Evolutionary conservation across 2,329 filamentous ascomycete genomes (phyloP), one percentile per base, ranked within the genome.

Genomic region (Phyllosticta paracitricarpa): DNA sequence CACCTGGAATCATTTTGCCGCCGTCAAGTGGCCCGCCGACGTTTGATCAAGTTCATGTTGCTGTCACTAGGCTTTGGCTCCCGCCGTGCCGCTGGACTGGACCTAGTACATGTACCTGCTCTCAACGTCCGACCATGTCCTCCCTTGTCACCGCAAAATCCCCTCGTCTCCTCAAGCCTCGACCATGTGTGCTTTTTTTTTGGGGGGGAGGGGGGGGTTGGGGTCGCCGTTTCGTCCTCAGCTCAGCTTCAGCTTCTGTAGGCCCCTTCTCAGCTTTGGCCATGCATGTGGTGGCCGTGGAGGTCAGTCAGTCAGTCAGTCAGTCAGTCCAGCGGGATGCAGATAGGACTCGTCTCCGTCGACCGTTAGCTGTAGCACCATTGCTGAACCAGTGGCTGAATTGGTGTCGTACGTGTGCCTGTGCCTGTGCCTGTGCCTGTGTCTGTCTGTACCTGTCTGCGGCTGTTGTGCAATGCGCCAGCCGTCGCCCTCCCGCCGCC

Each of bases 401-500:
- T 30, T 30, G 28, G 6, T 30, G 28, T 30, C 28, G 28, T 30
- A 30, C 28, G 9, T 30, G 28, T 30, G 28, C 5, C 28, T 30
- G 28, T 30, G 28, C 5, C 28, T 30, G 28, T 28, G 26, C 26
- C 26, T 28, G 26, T 28, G 26, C 26, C 26, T 28, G 26, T 5
- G 35, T 9, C 33, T 35, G 33, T n/a, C 14, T 48, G 40, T n/a
- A 14, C 33, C 33, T n/a, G 40, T 48, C 40, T 48, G 28, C 28
- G 28, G 28, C 28, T 30, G 40, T 17, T 48, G 40, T 48, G 40
- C 40, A 4, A 14, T 14, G 14, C 3, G 58, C 58, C 58, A 59
- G 55, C 51, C 55, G 53, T 60, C 58, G 53, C 58, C 58, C 51
- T 60, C 22, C 35, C 40, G 40, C 51, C 53, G 58, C 53, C 58